Evolutionary conservation across 345 rosid genomes (phyloP).

Genomic region (Melaleuca alternifolia): DNA sequence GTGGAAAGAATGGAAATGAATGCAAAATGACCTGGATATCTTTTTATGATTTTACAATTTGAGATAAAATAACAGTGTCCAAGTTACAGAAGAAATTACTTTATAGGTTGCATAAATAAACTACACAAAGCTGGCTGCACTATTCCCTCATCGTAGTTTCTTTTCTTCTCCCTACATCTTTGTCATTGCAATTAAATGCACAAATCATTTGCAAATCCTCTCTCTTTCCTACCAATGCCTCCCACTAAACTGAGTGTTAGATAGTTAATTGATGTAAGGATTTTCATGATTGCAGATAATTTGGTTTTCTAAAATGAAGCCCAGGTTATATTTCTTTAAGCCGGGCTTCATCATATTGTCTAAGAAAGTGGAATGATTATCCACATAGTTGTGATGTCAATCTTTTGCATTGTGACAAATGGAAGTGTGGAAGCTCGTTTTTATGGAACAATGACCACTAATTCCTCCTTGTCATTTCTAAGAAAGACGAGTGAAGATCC

Average conservation of each 20-base stretch:
- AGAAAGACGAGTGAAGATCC: neutral
- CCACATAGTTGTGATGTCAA: neutral
- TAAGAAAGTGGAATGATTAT: neutral
- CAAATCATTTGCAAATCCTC: neutral
- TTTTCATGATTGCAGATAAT: neutral
- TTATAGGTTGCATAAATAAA: neutral
- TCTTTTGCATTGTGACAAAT: neutral
- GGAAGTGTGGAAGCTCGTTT: neutral
- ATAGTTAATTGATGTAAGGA: neutral
- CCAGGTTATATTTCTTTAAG: neutral
- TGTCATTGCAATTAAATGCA: neutral
- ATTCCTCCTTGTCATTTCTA: neutral
- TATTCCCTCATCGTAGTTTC: neutral
- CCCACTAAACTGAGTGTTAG: neutral
- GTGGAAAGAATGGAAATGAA: neutral
- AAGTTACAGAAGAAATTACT: neutral
- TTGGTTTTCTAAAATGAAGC: neutral
- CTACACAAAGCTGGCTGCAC: neutral
- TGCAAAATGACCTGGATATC: neutral
- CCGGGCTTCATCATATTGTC: neutral
- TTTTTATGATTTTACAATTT: neutral
- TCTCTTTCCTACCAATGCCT: neutral
- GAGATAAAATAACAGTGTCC: neutral
- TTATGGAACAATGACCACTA: neutral
- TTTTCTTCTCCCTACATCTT: neutral